A percentile compares a stretch with the other conserved stretches of the same genome.
Evolutionary conservation across 129 eudicot species (phyloP).

Genomic region (Tagetes patula): DNA sequence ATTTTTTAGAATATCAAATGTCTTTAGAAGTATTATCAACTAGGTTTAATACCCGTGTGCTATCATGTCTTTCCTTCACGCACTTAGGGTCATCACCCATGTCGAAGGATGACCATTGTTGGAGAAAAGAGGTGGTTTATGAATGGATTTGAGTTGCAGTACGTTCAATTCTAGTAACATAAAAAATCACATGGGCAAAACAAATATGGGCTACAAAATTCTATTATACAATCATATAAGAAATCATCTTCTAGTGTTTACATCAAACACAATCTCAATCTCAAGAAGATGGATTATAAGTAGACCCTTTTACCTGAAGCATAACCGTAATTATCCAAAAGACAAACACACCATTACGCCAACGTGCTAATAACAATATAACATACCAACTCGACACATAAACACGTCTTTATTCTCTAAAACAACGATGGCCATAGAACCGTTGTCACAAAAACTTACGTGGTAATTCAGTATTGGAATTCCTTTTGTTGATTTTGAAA

Average conservation of each 20-base stretch:
- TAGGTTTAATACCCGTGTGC: too few species aligned
- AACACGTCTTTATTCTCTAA: neutral
- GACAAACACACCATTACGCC: neutral
- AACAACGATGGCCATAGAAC: neutral
- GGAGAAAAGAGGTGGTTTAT: too few species aligned
- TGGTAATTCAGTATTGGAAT: neutral
- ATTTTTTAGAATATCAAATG: too few species aligned
- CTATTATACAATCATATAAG: slow-evolving; percentile 1
- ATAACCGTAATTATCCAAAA: neutral
- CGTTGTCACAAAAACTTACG: neutral
- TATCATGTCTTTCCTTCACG: too few species aligned
- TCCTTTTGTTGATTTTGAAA: slow-evolving; percentile 8
- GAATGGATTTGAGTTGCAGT: too few species aligned
- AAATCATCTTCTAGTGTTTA: neutral
- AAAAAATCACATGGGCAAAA: neutral
- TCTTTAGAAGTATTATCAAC: too few species aligned
- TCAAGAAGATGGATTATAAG: neutral
- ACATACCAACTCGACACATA: neutral
- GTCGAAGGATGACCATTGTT: too few species aligned
- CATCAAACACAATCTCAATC: neutral
- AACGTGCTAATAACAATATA: neutral
- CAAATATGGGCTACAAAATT: slow-evolving; percentile 3
- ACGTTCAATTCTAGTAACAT: too few species aligned
- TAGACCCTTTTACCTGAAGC: neutral
- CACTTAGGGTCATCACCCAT: too few species aligned